Evolutionary conservation across 2,329 filamentous ascomycete genomes (phyloP).

Genomic region (Periconia sp.): DNA sequence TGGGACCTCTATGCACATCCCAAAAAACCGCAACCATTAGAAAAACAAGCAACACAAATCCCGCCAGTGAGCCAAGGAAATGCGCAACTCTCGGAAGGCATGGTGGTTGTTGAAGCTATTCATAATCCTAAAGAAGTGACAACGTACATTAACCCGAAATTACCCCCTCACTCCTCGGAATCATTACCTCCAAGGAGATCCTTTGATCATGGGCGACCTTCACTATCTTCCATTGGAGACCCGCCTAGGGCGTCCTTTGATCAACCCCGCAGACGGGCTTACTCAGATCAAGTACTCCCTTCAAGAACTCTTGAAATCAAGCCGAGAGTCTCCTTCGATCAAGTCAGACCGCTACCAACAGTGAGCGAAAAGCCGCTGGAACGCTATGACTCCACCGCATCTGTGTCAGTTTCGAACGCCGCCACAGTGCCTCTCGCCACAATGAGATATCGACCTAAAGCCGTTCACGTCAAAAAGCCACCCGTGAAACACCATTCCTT

Average conservation of each 20-base stretch:
- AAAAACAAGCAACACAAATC: neutral
- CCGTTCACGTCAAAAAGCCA: slow-evolving; percentile 21
- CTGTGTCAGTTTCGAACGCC: slow-evolving; percentile 14
- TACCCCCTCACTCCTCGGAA: too few relatives aligned
- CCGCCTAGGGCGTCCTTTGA: slow-evolving; percentile 8
- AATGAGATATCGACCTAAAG: slow-evolving; percentile 22
- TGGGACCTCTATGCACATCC: slow-evolving; percentile 14
- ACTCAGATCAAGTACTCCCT: slow-evolving; percentile 8
- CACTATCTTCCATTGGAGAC: neutral
- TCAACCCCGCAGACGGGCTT: slow-evolving; percentile 5
- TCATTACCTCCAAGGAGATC: slow-evolving; percentile 2
- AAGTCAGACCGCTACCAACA: slow-evolving; percentile 12
- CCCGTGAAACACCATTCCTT: slow-evolving; percentile 21
- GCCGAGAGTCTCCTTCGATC: slow-evolving; percentile 10
- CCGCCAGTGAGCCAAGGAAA: neutral
- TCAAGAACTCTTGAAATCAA: slow-evolving; percentile 8
- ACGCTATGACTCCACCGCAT: slow-evolving; percentile 24
- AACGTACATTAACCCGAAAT: too few relatives aligned
- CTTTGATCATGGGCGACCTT: slow-evolving; percentile 7
- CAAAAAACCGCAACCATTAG: neutral
- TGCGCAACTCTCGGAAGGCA: too few relatives aligned
- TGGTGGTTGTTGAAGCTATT: too few relatives aligned
- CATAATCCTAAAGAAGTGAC: too few relatives aligned
- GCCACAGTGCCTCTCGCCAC: slow-evolving; percentile 19
- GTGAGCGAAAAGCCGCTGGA: slow-evolving; percentile 21